Evolutionary conservation across 2,329 filamentous ascomycete species (phyloP), one percentile per base, ranked within the genome.

Genomic region (Colletotrichum filicis): DNA sequence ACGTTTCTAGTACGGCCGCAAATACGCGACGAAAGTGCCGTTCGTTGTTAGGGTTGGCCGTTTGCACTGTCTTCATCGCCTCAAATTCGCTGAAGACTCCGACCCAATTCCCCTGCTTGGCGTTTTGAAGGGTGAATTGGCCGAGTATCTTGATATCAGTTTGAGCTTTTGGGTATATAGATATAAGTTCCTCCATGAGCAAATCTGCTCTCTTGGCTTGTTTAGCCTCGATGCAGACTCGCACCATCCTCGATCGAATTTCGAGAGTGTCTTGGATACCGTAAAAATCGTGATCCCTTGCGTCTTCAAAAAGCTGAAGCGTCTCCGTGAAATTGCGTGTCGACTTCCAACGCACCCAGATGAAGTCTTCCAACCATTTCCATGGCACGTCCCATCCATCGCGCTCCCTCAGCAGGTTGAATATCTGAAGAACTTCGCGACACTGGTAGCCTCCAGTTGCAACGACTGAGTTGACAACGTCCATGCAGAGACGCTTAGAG

Each of bases 51-150:
- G 53, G 35, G 49, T 46, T 32, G 19, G 55, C 22, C 14, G 67
- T 56, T 8, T 60, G 49, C 46, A 78, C 77, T 71, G 71, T 75
- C 28, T 55, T 74, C 77, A 82, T 80, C 2, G 60, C 66, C 59
- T 75, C 74, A 37, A 87, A 85, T 1, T 76, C 75, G 9, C 74
- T 68, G 46, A 80, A 77, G 3, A 86, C 85, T 1, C 76, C 81
- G 4, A 78, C 78, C 85, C 85, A 87, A 66, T 86, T 80, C 42
- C 82, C 85, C 12, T 72, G 67, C 63, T 80, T 80, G 19, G 85
- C 85, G 68, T 81, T 79, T 26, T 77, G 75, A 28, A 81, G 74
- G 2, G 83, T 82, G 52, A 86, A 77, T 12, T 81, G 78, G 2
- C 81, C 83, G 9, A 80, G 78, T 11, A 86, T 42, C 28, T 68